Evolutionary conservation across 176 grass and related monocot species (phyloP).

Genomic region (Elymus sibiricus): DNA sequence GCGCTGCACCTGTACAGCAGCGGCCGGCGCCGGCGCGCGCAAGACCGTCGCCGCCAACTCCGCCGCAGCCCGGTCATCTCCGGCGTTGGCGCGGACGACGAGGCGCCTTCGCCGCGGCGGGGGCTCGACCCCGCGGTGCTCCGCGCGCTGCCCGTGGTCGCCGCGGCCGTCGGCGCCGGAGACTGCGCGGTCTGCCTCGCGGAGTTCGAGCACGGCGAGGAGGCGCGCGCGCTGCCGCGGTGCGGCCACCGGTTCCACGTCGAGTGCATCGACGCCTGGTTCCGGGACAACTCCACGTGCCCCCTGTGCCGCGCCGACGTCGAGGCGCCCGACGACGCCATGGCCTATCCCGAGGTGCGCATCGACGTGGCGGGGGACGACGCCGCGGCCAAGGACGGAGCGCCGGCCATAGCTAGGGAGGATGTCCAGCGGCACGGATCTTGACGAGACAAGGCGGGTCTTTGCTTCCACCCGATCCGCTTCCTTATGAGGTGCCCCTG

Average conservation of each 20-base stretch:
- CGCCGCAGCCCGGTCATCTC: conserved; percentile 26
- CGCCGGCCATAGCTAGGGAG: conserved; percentile 27
- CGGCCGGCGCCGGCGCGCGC: not conserved
- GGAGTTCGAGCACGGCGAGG: conserved; percentile 42
- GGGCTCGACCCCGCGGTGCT: conserved; percentile 44
- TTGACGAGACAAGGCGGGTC: conserved; percentile 27
- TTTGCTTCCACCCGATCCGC: conserved; percentile 9
- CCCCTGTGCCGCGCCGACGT: conserved; percentile 60
- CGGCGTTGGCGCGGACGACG: not conserved
- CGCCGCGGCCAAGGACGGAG: not conserved
- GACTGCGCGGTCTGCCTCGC: conserved; percentile 65
- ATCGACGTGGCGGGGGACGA: not conserved
- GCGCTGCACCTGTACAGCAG: not conserved
- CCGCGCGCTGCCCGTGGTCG: conserved; percentile 40
- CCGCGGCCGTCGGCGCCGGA: not conserved
- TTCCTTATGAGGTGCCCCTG: not conserved
- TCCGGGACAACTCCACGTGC: conserved; percentile 51
- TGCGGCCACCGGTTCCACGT: conserved; percentile 64
- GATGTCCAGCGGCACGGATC: conserved; percentile 32
- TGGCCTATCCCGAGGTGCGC: not conserved
- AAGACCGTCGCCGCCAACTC: not conserved
- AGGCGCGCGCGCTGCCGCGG: conserved; percentile 45
- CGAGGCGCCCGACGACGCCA: not conserved
- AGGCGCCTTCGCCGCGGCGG: not conserved
- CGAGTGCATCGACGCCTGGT: conserved; percentile 70